Conservation (phyloP, 2,329 filamentous ascomycete species). For the Neonectria punicea region DNA sequence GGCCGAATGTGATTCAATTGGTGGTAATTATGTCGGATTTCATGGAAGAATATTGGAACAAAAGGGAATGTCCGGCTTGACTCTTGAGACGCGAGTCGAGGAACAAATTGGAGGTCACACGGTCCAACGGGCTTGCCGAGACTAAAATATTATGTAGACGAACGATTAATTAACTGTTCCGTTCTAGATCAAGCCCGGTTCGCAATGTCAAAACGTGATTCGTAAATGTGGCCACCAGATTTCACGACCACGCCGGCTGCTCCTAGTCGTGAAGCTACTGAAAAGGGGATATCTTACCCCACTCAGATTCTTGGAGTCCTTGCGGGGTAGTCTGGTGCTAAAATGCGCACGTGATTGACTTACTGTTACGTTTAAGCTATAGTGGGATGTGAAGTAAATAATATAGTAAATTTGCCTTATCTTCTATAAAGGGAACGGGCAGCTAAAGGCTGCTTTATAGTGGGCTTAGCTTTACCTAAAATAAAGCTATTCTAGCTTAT, state of each 20-base stretch:
- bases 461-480: too few species aligned
- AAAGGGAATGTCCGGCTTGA: not conserved
- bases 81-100: not conserved
- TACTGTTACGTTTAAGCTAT: too few species aligned
- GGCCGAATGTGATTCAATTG: not conserved
- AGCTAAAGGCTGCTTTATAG: too few species aligned
- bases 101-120: not conserved
- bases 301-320: not conserved
- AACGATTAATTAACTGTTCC: not conserved
- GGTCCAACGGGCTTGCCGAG: not conserved
- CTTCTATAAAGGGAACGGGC: too few species aligned
- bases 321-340: conserved; percentile 3
- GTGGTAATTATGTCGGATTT: not conserved
- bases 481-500: too few species aligned
- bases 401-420: too few species aligned
- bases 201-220: not conserved
- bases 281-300: conserved; percentile 6
- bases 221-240: not conserved
- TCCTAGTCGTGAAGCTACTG: conserved; percentile 9
- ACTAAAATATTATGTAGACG: not conserved
- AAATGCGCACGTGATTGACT: conserved; percentile 8
- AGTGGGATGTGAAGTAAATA: too few species aligned
- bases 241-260: not conserved
- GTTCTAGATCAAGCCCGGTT: not conserved
- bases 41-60: not conserved